Base-by-base conservation (phyloP, 306 rosid species). In the Quercus bicolor region DNA sequence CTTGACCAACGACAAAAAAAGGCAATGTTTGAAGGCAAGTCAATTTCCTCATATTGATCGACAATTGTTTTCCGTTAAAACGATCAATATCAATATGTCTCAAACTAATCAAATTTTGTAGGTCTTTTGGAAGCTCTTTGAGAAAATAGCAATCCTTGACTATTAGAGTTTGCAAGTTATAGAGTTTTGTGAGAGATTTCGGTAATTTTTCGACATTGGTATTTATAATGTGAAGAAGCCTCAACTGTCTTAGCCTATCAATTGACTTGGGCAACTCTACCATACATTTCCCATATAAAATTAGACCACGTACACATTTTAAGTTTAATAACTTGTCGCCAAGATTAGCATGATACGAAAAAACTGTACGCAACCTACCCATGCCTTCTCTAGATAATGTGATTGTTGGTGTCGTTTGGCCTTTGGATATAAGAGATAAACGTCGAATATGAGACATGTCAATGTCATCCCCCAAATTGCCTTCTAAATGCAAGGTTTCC, bases 71-170 rank as follows among this genome's bases (percentile, higher is more conserved):
- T 48, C 12, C 12, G 53, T 0, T 0, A 0, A 0, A 1, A 48
- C 3, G 16, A 1, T 3, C 5, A 48, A 48, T 12, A 48, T 3
- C 16, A 3, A 48, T 48, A 48, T 48, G 53, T 48, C 53, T 48
- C 53, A 48, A 48, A 3, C 0, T 48, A 48, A 48, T 0, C 53
- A 48, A 48, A 12, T 48, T 48, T 48, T 13, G 53, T 48, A 48
- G 53, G 0, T 48, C 4, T 12, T 48, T 48, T 48, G 53, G 53
- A 12, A 48, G 53, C 53, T 48, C 53, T 0, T 0, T 0, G 16
- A 48, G 5, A 48, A 0, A 3, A 12, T 0, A 0, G 1, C 53
- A 48, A 13, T 3, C 0, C 16, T 12, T 12, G 53, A 48, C 0
- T 48, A 70, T 74, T 54, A 80, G 75, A 54, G 57, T 75, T 52